Percentiles rank a stretch among this genome's conserved stretches.
These are phyloP conservation scores for Trichodelitschia bisporula DNA, from an alignment of 495 filamentous ascomycete species.

Conservation along the genomic window DNA sequence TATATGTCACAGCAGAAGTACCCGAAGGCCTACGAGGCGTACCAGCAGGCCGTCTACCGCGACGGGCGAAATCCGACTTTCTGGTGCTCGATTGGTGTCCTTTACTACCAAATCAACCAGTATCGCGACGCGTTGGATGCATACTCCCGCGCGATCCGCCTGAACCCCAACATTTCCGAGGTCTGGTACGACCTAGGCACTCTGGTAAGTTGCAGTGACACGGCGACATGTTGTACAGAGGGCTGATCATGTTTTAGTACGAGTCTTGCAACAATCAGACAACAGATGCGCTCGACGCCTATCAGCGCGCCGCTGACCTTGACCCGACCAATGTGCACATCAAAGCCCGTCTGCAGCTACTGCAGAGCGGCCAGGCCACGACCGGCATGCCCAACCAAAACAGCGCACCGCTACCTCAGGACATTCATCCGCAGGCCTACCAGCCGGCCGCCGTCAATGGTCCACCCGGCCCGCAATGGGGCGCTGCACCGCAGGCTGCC, in stretches of 20 bases:
- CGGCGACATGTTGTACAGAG: too few species aligned
- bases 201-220: conserved; percentile 39
- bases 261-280: conserved; percentile 99
- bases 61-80: conserved; percentile 97
- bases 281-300: conserved; percentile 84
- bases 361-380: conserved; percentile 51
- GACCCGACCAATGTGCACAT: conserved; percentile 88
- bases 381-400: conserved; percentile 39
- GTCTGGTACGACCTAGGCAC: conserved; percentile 99
- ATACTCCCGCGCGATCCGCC: conserved; percentile 88
- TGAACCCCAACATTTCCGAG: conserved; percentile 97
- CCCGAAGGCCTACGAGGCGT: conserved; percentile 96
- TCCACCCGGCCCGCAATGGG: conserved; percentile 59
- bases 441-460: conserved; percentile 3
- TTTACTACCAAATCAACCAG: conserved; percentile 99
- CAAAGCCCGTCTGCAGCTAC: conserved; percentile 74
- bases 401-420: conserved; percentile 47
- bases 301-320: conserved; percentile 80
- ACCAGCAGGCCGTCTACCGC: conserved; percentile 96
- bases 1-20: conserved; percentile 99
- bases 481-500: conserved; percentile 29
- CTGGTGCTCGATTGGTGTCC: conserved; percentile 98
- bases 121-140: conserved; percentile 96
- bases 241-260: conserved; percentile 31
- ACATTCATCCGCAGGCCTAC: conserved; percentile 21